Evolutionary conservation across 805 yeast genomes (phyloP).

Genomic region (Sporopachydermia quercuum): DNA sequence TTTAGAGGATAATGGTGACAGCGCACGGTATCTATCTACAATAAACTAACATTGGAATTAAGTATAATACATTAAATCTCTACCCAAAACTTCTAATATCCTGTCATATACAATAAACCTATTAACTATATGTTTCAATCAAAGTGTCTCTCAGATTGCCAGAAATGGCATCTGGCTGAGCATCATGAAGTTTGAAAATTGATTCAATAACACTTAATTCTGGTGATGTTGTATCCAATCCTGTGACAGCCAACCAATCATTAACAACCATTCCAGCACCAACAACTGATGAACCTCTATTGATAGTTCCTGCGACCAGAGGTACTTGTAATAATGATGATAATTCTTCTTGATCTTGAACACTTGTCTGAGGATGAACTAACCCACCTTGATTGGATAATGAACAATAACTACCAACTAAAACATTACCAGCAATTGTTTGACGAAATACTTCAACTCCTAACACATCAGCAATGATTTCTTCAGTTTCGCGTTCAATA

Average conservation of each 20-base stretch:
- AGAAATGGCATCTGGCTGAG: slow-evolving; percentile 74
- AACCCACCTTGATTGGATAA: slow-evolving; percentile 95
- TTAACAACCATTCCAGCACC: slow-evolving; percentile 99
- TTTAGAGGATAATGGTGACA: too few relatives aligned
- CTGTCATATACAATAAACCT: background rate
- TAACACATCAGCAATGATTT: slow-evolving; percentile 89
- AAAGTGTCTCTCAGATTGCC: slow-evolving; percentile 82
- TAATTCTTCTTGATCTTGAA: slow-evolving; percentile 96
- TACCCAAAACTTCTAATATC: background rate
- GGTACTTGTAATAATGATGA: slow-evolving; percentile 94
- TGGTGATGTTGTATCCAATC: slow-evolving; percentile 96
- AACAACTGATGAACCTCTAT: slow-evolving; percentile 93
- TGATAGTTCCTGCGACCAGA: slow-evolving; percentile 94
- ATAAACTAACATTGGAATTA: too few relatives aligned
- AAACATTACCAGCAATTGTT: slow-evolving; percentile 94
- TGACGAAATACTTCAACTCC: slow-evolving; percentile 99
- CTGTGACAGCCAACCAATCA: slow-evolving; percentile 96
- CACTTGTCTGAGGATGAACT: slow-evolving; percentile 94
- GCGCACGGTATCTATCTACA: too few relatives aligned
- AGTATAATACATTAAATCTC: background rate
- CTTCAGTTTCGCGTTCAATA: slow-evolving; percentile 98
- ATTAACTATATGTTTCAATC: slow-evolving; percentile 75
- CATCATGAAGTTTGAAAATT: slow-evolving; percentile 86
- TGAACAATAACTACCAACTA: slow-evolving; percentile 93
- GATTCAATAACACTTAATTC: slow-evolving; percentile 94